A percentile compares a stretch with the other conserved stretches of the same genome.
phyloP scores from a whole-genome alignment of 345 rosid genomes.

The Euphorbia tirucalli region DNA sequence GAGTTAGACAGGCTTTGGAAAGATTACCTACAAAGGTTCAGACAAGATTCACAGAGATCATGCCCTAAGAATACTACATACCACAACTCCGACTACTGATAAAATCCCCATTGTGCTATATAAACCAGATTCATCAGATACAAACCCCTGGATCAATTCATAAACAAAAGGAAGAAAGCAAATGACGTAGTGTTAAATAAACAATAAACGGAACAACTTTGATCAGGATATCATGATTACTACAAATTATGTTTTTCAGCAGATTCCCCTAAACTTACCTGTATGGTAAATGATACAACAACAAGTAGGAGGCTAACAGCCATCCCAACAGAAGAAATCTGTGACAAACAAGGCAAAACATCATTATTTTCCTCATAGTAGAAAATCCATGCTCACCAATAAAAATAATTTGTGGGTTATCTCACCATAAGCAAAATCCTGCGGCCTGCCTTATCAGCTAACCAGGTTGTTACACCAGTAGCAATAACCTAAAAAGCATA shows the following conservation, averaged over 20 bases:
- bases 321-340: slow-evolving; percentile 84
- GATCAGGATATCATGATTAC: no score
- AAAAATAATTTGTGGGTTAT: slow-evolving; percentile 20
- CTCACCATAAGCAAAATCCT: slow-evolving; percentile 84
- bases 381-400: neutral
- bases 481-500: slow-evolving; percentile 61
- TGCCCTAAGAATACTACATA: slow-evolving; percentile 32
- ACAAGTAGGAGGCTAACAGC: slow-evolving; percentile 75
- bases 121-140: slow-evolving; percentile 52
- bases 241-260: neutral
- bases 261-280: slow-evolving; percentile 36
- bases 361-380: neutral
- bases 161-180: slow-evolving; percentile 1
- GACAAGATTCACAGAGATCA: neutral
- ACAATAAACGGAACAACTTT: neutral
- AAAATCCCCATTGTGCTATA: slow-evolving; percentile 59
- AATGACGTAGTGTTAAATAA: neutral
- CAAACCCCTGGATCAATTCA: slow-evolving; percentile 44
- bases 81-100: slow-evolving; percentile 92
- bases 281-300: slow-evolving; percentile 62
- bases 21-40: no score
- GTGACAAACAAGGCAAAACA: slow-evolving; percentile 16
- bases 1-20: slow-evolving; percentile 6
- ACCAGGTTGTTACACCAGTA: slow-evolving; percentile 84
- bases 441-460: slow-evolving; percentile 83